Evolutionary conservation across 2,329 filamentous ascomycete genomes (phyloP).

Genomic region (Periglandula ipomoeae): DNA sequence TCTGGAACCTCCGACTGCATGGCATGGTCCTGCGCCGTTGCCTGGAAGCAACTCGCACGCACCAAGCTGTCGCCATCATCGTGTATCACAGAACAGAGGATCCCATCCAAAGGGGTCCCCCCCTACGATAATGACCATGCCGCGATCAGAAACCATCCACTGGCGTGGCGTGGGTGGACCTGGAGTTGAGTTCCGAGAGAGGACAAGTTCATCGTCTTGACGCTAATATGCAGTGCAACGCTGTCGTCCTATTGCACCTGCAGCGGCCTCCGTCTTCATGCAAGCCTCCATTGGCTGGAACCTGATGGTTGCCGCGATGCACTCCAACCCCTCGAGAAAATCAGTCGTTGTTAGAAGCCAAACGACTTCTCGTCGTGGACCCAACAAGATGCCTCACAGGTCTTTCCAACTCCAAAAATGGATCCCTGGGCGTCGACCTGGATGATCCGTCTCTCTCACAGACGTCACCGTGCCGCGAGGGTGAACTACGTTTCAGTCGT

Average conservation of each 20-base stretch:
- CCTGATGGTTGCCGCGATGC: slow-evolving; percentile 1
- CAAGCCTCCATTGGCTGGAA: slow-evolving; percentile 2
- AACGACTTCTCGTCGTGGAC: background rate
- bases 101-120: background rate
- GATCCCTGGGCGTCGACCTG: too few relatives aligned
- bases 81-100: background rate
- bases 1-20: too few relatives aligned
- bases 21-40: too few relatives aligned
- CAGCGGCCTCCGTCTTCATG: slow-evolving; percentile 1
- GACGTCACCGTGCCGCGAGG: background rate
- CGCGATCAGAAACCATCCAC: slow-evolving; percentile 5
- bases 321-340: background rate
- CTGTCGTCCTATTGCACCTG: slow-evolving; percentile 7
- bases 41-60: background rate
- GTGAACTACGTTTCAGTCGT: background rate
- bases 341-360: background rate
- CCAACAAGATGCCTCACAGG: background rate
- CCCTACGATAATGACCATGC: background rate
- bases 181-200: slow-evolving; percentile 5
- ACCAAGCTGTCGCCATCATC: background rate
- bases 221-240: slow-evolving; percentile 5
- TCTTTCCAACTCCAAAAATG: background rate
- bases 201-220: slow-evolving; percentile 5
- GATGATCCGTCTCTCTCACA: too few relatives aligned
- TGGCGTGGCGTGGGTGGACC: slow-evolving; percentile 5